Evolutionary conservation across 202 grass and related monocot genomes (phyloP).

Genomic region (Sporobolus alterniflorus): DNA sequence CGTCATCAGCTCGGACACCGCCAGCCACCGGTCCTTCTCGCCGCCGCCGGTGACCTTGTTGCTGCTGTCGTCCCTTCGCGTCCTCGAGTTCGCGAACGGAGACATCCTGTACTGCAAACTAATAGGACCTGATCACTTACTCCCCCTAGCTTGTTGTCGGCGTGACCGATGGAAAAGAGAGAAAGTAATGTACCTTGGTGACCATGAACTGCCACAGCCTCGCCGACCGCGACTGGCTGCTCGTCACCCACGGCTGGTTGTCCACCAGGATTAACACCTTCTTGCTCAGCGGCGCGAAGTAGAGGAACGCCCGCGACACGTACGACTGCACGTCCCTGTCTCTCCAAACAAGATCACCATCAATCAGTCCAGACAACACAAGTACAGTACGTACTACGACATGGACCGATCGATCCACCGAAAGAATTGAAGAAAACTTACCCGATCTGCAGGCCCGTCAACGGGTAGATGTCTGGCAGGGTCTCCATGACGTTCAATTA

Average conservation of each 20-base stretch:
- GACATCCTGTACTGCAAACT: constrained; percentile 87
- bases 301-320: constrained; percentile 80
- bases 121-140: too few relatives aligned
- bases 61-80: background rate
- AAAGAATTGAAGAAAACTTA: background rate
- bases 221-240: constrained; percentile 66
- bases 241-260: constrained; percentile 83
- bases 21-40: constrained; percentile 21
- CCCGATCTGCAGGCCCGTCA: constrained; percentile 78
- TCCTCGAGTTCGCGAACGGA: constrained; percentile 72
- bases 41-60: background rate
- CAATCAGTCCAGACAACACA: too few relatives aligned
- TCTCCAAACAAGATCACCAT: too few relatives aligned
- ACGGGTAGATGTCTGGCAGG: constrained; percentile 66
- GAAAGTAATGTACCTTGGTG: constrained; percentile 73
- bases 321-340: constrained; percentile 95
- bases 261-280: constrained; percentile 88
- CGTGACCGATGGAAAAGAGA: too few relatives aligned
- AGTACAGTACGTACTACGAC: too few relatives aligned
- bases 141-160: too few relatives aligned
- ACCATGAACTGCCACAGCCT: constrained; percentile 95
- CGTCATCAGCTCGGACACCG: constrained; percentile 36
- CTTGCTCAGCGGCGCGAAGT: constrained; percentile 74
- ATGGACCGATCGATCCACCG: too few relatives aligned
- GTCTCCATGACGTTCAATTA: constrained; percentile 40